These are phyloP conservation scores for Trichoderma sp. DNA, from an alignment of 2,329 filamentous ascomycete genomes.

Conservation along the genomic window DNA sequence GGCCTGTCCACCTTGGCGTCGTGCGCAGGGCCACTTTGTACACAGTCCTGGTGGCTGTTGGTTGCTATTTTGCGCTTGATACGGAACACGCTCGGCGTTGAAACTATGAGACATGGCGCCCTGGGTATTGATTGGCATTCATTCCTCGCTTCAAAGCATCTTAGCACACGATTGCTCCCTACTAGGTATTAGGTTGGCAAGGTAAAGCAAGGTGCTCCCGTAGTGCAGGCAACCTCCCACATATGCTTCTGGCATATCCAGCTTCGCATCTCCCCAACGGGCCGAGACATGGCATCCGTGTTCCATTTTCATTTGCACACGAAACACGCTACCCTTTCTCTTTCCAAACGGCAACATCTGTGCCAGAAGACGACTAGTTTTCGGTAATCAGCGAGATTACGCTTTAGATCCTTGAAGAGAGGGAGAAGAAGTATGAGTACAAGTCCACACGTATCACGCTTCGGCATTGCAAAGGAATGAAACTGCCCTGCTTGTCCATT, in stretches of 20 bases:
- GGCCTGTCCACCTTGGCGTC: not conserved
- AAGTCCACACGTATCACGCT: not conserved
- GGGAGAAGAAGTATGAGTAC: not conserved
- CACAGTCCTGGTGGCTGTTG: not conserved
- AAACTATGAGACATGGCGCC: not conserved
- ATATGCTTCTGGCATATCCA: not conserved
- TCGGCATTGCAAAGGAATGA: constrained; percentile 1
- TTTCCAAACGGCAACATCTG: not conserved
- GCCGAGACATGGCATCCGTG: constrained; percentile 17
- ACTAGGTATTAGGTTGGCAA: not conserved
- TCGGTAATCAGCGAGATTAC: not conserved
- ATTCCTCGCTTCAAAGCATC: constrained; percentile 1
- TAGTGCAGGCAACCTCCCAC: constrained; percentile 2
- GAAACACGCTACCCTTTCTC: constrained; percentile 1
- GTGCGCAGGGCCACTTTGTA: not conserved
- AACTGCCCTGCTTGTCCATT: not conserved
- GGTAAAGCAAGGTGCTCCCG: not conserved
- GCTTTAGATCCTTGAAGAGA: not conserved
- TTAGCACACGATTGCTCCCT: not conserved
- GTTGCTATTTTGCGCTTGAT: not conserved
- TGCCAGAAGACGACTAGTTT: not conserved
- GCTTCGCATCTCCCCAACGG: constrained; percentile 7
- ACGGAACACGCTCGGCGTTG: not conserved
- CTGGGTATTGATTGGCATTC: not conserved
- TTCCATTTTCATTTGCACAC: constrained; percentile 18